Conservation (phyloP, 208 protist species). For the Trypanosoma melophagium region DNA sequence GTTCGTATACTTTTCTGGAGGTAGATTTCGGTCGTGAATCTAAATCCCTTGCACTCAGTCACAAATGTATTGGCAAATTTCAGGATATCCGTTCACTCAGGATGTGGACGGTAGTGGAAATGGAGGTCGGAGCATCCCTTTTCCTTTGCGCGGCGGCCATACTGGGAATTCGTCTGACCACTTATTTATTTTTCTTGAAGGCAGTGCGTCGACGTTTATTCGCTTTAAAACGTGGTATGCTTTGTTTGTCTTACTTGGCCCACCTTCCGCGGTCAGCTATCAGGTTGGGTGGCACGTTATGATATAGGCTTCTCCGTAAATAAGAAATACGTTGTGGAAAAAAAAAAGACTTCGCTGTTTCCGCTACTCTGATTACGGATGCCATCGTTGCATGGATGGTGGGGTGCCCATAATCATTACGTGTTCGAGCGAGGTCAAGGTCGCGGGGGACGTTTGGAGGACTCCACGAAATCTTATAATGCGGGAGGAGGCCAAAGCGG, state of each 20-base stretch:
- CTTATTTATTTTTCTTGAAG: slow-evolving; percentile 9
- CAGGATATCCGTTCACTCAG: neutral
- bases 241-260: neutral
- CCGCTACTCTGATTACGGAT: slow-evolving; percentile 17
- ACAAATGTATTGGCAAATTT: neutral
- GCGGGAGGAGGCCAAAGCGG: slow-evolving; percentile 18
- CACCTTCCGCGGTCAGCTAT: neutral
- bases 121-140: neutral
- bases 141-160: neutral
- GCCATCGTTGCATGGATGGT: slow-evolving; percentile 21
- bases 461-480: slow-evolving; percentile 16
- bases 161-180: neutral
- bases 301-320: neutral
- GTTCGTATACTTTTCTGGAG: neutral
- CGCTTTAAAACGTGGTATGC: neutral
- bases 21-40: neutral
- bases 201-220: neutral
- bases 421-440: neutral
- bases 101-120: neutral
- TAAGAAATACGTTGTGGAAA: neutral
- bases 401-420: slow-evolving; percentile 14
- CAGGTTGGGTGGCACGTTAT: neutral
- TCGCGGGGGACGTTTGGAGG: slow-evolving; percentile 2
- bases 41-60: neutral
- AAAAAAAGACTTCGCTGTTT: neutral